phyloP scores from a whole-genome alignment of 192 early-diverging fungal species.

The Gryganskiella cystojenkinii region DNA sequence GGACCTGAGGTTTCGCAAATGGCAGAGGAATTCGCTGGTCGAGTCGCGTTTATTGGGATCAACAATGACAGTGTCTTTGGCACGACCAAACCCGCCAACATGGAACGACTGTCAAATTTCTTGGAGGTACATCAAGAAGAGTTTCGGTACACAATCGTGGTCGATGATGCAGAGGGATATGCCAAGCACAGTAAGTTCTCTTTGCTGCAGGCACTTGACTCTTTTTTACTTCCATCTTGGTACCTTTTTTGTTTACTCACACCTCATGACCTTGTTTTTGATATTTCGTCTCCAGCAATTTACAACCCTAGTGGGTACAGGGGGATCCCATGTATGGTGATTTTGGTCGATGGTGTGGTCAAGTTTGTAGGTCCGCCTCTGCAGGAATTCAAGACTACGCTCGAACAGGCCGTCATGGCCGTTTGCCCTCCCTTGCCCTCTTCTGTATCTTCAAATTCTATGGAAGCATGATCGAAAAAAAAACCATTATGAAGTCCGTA shows the following conservation, averaged over 20 bases:
- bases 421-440: not conserved
- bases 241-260: not conserved
- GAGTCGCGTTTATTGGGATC: conserved; percentile 37
- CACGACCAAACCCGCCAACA: conserved; percentile 30
- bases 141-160: conserved; percentile 40
- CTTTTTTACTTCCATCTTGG: not conserved
- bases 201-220: not conserved
- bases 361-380: conserved; percentile 39
- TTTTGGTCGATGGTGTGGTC: conserved; percentile 35
- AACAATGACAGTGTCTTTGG: conserved; percentile 50
- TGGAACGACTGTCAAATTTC: conserved; percentile 28
- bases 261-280: too few relatives aligned
- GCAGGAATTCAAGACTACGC: conserved; percentile 10
- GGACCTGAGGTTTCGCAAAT: conserved; percentile 43
- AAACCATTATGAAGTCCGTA: too few relatives aligned
- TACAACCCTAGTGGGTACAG: conserved; percentile 46
- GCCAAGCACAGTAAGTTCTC: conserved; percentile 36
- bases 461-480: conserved; percentile 10
- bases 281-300: conserved; percentile 7
- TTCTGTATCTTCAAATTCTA: too few relatives aligned
- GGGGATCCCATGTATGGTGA: conserved; percentile 30
- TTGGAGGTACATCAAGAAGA: conserved; percentile 30
- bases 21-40: conserved; percentile 44
- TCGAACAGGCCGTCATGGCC: conserved; percentile 25
- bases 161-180: conserved; percentile 44